Base-by-base conservation (phyloP, 768 basidiomycete species). In the Pulveroboletus sp. region DNA sequence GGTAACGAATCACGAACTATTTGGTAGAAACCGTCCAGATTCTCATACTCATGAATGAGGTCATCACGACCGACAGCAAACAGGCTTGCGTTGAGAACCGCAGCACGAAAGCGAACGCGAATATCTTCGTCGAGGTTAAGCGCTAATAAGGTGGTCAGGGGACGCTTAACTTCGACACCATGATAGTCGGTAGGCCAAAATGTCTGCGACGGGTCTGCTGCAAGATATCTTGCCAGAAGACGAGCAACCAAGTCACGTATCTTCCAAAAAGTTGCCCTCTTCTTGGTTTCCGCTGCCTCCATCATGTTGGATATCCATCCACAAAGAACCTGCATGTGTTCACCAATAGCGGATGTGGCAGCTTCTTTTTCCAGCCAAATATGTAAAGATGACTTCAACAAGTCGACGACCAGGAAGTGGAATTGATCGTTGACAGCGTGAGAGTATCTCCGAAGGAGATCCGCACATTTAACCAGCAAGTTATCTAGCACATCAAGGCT, bases 61-160 rank as follows among this genome's bases (percentile, higher is more conserved):
- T 46, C 53, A 10, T 54, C 57, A 18, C 53, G 55, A 8, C 49
- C 71, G 2, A 78, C 64, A 4, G 76, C 71, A 57, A 89, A 83
- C 24, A 89, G 63, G 8, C 73, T 73, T 28, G 83, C 77, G 46
- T 74, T 82, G n/a, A 78, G 66, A 13, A 75, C 70, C 1, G 86
- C 86, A 1, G 78, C 79, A 28, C 89, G 83, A 62, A 93, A 87
- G 14, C 95, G 82, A 40, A 96, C 86, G 30, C 93, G 81, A 17
- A 88, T 81, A 62, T 98, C 94, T 36, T 72, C 67, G 65, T 98
- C 89, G n/a, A 68, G 60, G 18, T 75, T 76, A 57, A 89, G 57
- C 26, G 63, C 62, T 10, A 80, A 78, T 31, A 90, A 72, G 30
- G 82, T 62, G 57, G 56, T 53, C 46, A 74, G 60, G 11, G 84